These are phyloP conservation scores for Saturnispora halmiae DNA, from an alignment of 805 yeast species.

Conservation along the genomic window DNA sequence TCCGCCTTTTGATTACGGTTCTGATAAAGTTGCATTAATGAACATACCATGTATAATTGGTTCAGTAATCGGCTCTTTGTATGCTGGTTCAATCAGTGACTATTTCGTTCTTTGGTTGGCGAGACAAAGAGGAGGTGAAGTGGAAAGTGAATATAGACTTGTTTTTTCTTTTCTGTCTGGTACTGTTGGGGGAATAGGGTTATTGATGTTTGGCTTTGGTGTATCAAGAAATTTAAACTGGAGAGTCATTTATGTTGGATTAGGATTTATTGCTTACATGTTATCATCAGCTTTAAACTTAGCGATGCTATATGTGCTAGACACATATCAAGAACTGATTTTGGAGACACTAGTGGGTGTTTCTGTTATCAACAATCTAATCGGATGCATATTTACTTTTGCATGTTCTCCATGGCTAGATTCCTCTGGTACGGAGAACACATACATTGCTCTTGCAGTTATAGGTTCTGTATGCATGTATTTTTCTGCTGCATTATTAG, in stretches of 20 bases:
- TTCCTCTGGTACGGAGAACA: slow-evolving; percentile 46
- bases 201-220: slow-evolving; percentile 59
- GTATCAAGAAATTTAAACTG: slow-evolving; percentile 43
- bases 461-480: slow-evolving; percentile 47
- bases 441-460: slow-evolving; percentile 54
- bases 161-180: slow-evolving; percentile 51
- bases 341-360: slow-evolving; percentile 62
- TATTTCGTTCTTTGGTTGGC: slow-evolving; percentile 59
- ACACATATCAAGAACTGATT: slow-evolving; percentile 56
- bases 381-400: slow-evolving; percentile 59
- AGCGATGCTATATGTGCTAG: slow-evolving; percentile 57
- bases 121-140: slow-evolving; percentile 46
- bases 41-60: slow-evolving; percentile 64
- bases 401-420: slow-evolving; percentile 57
- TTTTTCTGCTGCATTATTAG: slow-evolving; percentile 44
- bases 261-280: slow-evolving; percentile 57
- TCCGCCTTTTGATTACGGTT: slow-evolving; percentile 56
- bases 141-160: slow-evolving; percentile 57
- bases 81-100: slow-evolving; percentile 57
- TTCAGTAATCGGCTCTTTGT: slow-evolving; percentile 53
- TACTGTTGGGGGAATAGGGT: slow-evolving; percentile 49
- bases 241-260: slow-evolving; percentile 48
- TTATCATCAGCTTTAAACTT: slow-evolving; percentile 64
- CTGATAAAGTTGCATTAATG: slow-evolving; percentile 63
- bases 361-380: slow-evolving; percentile 49